phyloP scores from a whole-genome alignment of 2,329 filamentous ascomycete species.

The Cladosporium oxysporum region DNA sequence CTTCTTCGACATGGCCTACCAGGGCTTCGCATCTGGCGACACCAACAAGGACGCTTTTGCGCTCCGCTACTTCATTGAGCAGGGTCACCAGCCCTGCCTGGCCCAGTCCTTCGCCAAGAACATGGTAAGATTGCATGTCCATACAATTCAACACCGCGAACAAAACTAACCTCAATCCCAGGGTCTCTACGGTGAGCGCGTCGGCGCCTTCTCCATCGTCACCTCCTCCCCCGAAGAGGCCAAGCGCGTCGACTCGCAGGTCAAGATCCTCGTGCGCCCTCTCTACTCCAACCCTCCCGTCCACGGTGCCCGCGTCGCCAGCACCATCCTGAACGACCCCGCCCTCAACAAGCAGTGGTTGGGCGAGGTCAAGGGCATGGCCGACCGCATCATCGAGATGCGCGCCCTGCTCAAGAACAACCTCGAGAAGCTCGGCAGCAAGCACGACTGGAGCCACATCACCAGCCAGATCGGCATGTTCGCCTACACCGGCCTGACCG shows the following conservation, averaged over 20 bases:
- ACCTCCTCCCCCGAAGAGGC: slow-evolving; percentile 84
- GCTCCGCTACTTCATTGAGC: slow-evolving; percentile 85
- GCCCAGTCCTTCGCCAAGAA: slow-evolving; percentile 98
- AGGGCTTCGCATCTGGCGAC: slow-evolving; percentile 93
- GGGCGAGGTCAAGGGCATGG: slow-evolving; percentile 96
- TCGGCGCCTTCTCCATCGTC: slow-evolving; percentile 93
- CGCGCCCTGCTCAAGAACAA: slow-evolving; percentile 90
- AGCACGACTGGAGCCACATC: slow-evolving; percentile 98
- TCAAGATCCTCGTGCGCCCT: slow-evolving; percentile 97
- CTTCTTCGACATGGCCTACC: slow-evolving; percentile 99
- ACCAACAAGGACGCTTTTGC: slow-evolving; percentile 92
- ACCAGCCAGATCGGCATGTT: slow-evolving; percentile 99
- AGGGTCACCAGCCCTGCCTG: slow-evolving; percentile 86
- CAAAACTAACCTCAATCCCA: slow-evolving; percentile 38
- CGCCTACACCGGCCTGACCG: slow-evolving; percentile 89
- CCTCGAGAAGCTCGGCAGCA: slow-evolving; percentile 90
- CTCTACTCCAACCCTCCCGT: slow-evolving; percentile 98
- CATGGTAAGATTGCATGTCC: slow-evolving; percentile 64
- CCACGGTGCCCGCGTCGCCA: slow-evolving; percentile 92
- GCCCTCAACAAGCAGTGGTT: slow-evolving; percentile 92
- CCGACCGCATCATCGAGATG: slow-evolving; percentile 98
- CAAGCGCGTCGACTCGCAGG: slow-evolving; percentile 92
- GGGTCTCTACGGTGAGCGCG: slow-evolving; percentile 98
- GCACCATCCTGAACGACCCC: slow-evolving; percentile 84
- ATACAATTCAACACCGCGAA: neutral